Evolutionary conservation across 352 stramenopile species (phyloP).

Genomic region (Globisporangium carolinianum): DNA sequence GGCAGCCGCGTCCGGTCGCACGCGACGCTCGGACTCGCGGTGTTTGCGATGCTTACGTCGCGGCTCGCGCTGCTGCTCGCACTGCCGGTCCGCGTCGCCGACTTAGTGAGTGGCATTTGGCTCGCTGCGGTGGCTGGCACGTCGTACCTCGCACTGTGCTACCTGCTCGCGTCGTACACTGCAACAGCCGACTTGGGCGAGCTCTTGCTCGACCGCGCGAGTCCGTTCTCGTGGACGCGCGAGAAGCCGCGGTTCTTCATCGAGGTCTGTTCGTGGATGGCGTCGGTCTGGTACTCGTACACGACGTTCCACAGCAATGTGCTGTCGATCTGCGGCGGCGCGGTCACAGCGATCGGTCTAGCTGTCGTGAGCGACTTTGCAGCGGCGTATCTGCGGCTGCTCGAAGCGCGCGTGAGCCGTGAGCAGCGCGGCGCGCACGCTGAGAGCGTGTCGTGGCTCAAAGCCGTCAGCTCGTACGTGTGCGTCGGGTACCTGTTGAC

Average conservation of each 20-base stretch:
- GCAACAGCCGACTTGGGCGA: slow-evolving; percentile 23
- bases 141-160: slow-evolving; percentile 45
- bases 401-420: slow-evolving; percentile 35
- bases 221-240: slow-evolving; percentile 36
- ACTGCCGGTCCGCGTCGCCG: slow-evolving; percentile 31
- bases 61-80: slow-evolving; percentile 21
- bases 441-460: slow-evolving; percentile 55
- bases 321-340: slow-evolving; percentile 39
- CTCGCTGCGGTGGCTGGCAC: slow-evolving; percentile 39
- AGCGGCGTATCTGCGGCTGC: slow-evolving; percentile 41
- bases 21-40: slow-evolving; percentile 23
- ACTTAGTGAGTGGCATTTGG: slow-evolving; percentile 46
- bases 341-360: slow-evolving; percentile 27
- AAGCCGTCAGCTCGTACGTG: slow-evolving; percentile 54
- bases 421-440: slow-evolving; percentile 11
- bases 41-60: slow-evolving; percentile 20
- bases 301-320: slow-evolving; percentile 35
- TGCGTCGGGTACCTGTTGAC: slow-evolving; percentile 66
- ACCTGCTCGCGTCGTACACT: slow-evolving; percentile 21
- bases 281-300: slow-evolving; percentile 65
- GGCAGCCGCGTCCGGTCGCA: slow-evolving; percentile 2
- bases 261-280: slow-evolving; percentile 70
- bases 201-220: slow-evolving; percentile 46
- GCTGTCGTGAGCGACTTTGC: slow-evolving; percentile 52
- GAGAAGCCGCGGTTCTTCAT: slow-evolving; percentile 56